Base-by-base conservation (phyloP, 2,329 filamentous ascomycete genomes). In the Neonectria coccinea region DNA sequence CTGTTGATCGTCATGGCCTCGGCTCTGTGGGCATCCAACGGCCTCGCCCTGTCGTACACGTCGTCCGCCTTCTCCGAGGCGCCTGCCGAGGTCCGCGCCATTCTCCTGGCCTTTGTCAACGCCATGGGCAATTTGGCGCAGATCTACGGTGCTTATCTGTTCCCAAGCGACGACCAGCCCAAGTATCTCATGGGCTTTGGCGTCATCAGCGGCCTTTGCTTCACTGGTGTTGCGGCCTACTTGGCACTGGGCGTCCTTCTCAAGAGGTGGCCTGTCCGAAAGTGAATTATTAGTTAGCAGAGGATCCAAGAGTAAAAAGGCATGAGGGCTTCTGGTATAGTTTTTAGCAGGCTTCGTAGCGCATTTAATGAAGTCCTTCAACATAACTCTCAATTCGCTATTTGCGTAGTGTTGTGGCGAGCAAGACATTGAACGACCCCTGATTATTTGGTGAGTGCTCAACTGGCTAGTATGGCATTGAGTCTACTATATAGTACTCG, bases 101-200 rank as follows among this genome's bases (percentile, higher is more conserved):
- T 63, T 77, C 78, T 50, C 3, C 73, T 87, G 31, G 86, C 85
- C 1, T 74, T 87, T 7, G 82, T 88, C 54, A 87, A 88, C 69
- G 84, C 84, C 0, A 78, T 86, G 70, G 85, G 84, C 3, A 87
- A 87, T 60, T 73, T 87, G 2, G 83, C 85, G 0, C 83, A 86
- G 65, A 87, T 88, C 9, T 88, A 87, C 60, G 85, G 85, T 10
- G 80, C 83, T 72, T 82, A 86, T 66, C 69, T 88, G 3, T 88
- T 86, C 73, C 86, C 85, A 0, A 72, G 74, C 0, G 68, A 76
- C 0, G 84, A 87, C 58, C 75, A 75, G 20, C 85, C 85, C 0
- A 83, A 85, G 68, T 85, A 85, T 65, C 70, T 83, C 2, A 80
- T 78, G 74, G 83, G 83, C 75, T 54, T 85, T 80, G 70, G 68